Evolutionary conservation across 345 rosid genomes (phyloP).

Genomic region (Eucalyptus victrix): DNA sequence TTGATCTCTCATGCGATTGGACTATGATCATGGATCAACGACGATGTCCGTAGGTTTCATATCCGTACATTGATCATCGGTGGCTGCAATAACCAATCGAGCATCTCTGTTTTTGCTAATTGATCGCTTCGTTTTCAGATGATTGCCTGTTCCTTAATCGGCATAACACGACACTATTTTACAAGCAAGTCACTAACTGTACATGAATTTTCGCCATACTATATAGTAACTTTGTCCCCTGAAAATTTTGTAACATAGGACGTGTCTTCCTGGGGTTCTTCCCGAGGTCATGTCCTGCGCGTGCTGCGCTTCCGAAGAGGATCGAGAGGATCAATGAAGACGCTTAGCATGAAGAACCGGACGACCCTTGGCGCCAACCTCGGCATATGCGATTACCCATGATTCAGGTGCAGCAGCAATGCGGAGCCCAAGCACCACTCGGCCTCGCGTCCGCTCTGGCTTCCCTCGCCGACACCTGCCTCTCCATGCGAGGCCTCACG

Average conservation of each 20-base stretch:
- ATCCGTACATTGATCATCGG: not conserved
- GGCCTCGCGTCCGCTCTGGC: not conserved
- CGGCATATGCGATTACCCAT: not conserved
- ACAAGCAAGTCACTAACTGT: not conserved
- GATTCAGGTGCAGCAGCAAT: not conserved
- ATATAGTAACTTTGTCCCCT: not conserved
- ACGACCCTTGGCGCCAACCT: not conserved
- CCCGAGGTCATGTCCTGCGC: not conserved
- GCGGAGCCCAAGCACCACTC: not conserved
- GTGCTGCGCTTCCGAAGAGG: not conserved
- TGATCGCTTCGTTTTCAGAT: not conserved
- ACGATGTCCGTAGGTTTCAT: not conserved
- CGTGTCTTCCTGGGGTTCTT: not conserved
- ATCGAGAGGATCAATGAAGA: not conserved
- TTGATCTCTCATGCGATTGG: not conserved
- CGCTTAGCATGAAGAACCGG: not conserved
- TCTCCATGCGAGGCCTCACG: not conserved
- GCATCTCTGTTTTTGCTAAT: not conserved
- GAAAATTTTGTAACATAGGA: not conserved
- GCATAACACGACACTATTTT: not conserved
- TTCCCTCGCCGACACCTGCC: not conserved
- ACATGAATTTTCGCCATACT: not conserved
- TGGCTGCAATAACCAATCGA: not conserved
- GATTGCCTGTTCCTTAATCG: not conserved
- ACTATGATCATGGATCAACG: not conserved